These are phyloP conservation scores for Wickerhamomyces alni DNA, from an alignment of 805 yeast genomes.

Conservation along the genomic window DNA sequence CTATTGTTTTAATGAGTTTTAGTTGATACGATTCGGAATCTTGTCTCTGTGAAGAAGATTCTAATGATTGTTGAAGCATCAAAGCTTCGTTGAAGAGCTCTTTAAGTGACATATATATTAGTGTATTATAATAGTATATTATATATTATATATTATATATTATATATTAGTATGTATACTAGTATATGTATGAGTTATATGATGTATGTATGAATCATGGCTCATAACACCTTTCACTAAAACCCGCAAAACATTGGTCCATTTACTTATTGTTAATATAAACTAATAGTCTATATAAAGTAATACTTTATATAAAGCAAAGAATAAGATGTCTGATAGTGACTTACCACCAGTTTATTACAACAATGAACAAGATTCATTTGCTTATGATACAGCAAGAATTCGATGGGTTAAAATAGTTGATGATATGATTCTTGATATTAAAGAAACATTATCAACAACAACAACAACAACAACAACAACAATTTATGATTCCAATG, in stretches of 20 bases:
- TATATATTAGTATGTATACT: no score
- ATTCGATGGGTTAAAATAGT: slow-evolving; percentile 86
- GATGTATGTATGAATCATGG: no score
- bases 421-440: slow-evolving; percentile 60
- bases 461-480: slow-evolving; percentile 15
- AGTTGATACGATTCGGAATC: slow-evolving; percentile 39
- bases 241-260: no score
- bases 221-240: no score
- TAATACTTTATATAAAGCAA: no score
- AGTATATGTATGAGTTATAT: no score
- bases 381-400: slow-evolving; percentile 74
- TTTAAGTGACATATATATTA: slow-evolving; percentile 1
- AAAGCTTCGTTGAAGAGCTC: slow-evolving; percentile 3
- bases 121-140: no score
- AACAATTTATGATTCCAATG: slow-evolving; percentile 26
- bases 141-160: no score
- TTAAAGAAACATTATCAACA: slow-evolving; percentile 30
- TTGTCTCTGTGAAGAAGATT: slow-evolving; percentile 26
- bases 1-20: slow-evolving; percentile 29
- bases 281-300: no score
- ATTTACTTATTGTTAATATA: no score
- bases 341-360: slow-evolving; percentile 30
- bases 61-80: neutral
- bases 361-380: slow-evolving; percentile 68
- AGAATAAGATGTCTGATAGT: no score